Base-by-base conservation (phyloP, 306 rosid genomes). In the Crotalaria pallida region DNA sequence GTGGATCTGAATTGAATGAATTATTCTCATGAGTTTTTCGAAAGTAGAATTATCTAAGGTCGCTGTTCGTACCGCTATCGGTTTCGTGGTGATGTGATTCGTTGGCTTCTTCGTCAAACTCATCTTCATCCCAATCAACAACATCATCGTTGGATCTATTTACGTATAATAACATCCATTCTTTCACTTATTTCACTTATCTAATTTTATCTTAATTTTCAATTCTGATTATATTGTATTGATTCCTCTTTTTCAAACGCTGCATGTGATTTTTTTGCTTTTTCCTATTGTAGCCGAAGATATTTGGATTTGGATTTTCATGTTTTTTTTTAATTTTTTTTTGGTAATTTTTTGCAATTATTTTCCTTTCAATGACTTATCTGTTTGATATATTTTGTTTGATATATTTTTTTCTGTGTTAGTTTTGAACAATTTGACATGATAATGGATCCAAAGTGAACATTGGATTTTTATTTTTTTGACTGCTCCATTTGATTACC, bases 41-140 rank as follows among this genome's bases (percentile, higher is more conserved):
- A 57, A 13, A 67, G n/a, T 44, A 89, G 96, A 90, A 51, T 90
- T 85, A 78, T 80, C 94, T 0, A 90, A 88, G 87, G 94, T 90
- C 49, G 96, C 92, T 1, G 67, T 88, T 26, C 88, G 96, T 18
- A 90, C 96, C 7, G 96, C 96, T 0, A 83, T 90, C 3, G 92
- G 96, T 34, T 88, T 90, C 53, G 91, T 86, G 5, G 96, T 90
- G 27, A 90, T 88, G 96, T 94, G 96, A 38, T 87, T 89, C 61
- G 93, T 88, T 2, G 91, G 91, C 11, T 88, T 88, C 52, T 88
- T 88, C 67, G 95, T 88, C 15, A 88, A 88, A 80, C 84, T 88
- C 52, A 86, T 88, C 83, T 88, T 88, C 80, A 88, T 86, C 58
- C 95, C 95, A 7, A 86, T 90, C 71, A 90, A 88, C 85, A 90